Conservation (phyloP, 139 green algal genomes). For the Tetradesmus obliquus region DNA sequence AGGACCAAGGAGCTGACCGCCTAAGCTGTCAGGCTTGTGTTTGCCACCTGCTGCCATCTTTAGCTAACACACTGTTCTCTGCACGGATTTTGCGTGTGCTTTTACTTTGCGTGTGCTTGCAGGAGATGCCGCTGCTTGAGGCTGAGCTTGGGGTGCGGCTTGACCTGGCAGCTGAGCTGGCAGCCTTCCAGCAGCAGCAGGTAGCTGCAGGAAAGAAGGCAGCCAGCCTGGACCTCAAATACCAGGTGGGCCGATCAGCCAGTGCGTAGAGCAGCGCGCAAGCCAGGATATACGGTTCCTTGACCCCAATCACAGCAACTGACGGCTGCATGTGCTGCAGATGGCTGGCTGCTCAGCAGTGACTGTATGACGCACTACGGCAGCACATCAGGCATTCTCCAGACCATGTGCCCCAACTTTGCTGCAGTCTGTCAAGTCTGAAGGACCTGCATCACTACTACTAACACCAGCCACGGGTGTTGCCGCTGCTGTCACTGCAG, state of each 20-base stretch:
- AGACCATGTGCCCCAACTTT: too few relatives aligned
- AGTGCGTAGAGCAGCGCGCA: neutral
- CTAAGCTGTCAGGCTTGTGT: too few relatives aligned
- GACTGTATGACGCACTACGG: too few relatives aligned
- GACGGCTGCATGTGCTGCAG: neutral
- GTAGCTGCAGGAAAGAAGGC: neutral
- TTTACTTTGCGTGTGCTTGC: neutral
- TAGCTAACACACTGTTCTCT: neutral
- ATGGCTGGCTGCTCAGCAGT: neutral
- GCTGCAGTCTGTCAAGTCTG: too few relatives aligned
- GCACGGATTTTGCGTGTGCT: neutral
- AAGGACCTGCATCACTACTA: too few relatives aligned
- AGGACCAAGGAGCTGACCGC: too few relatives aligned
- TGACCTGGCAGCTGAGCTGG: constrained; percentile 14
- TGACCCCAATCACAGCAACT: too few relatives aligned
- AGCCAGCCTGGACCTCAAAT: constrained; percentile 35
- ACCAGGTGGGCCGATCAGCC: neutral
- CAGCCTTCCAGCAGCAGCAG: neutral
- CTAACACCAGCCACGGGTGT: neutral
- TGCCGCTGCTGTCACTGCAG: constrained; percentile 1
- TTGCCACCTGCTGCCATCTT: too few relatives aligned
- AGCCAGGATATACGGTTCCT: neutral
- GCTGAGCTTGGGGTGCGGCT: constrained; percentile 5
- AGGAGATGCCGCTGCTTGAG: constrained; percentile 41
- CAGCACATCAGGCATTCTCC: too few relatives aligned